Conservation (phyloP, 257 asterid species). For the Striga asiatica region DNA sequence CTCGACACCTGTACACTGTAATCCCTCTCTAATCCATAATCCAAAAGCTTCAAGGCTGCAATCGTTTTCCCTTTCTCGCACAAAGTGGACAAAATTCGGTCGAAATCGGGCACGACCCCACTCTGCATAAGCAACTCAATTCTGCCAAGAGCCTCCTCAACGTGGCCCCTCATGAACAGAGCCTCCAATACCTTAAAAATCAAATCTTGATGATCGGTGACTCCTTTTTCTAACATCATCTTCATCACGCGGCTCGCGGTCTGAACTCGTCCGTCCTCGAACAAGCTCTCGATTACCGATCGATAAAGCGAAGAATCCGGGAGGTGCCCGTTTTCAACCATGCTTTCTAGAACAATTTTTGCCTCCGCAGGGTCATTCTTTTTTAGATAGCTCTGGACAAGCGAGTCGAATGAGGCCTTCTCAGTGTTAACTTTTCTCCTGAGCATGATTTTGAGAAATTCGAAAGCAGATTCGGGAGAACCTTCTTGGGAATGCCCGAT, state of each 20-base stretch:
- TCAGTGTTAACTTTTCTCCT: slow-evolving; percentile 57
- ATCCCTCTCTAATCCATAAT: slow-evolving; percentile 60
- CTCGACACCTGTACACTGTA: slow-evolving; percentile 34
- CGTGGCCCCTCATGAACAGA: slow-evolving; percentile 78
- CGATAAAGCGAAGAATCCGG: slow-evolving; percentile 68
- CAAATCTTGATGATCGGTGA: slow-evolving; percentile 59
- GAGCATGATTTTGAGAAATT: slow-evolving; percentile 56
- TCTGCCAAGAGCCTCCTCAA: slow-evolving; percentile 90
- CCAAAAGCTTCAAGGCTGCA: slow-evolving; percentile 74
- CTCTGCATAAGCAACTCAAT: slow-evolving; percentile 65
- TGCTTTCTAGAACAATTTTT: slow-evolving; percentile 63
- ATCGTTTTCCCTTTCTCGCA: slow-evolving; percentile 69
- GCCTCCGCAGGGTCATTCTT: slow-evolving; percentile 84
- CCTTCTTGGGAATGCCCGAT: slow-evolving; percentile 78
- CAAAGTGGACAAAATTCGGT: slow-evolving; percentile 41
- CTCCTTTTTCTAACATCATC: slow-evolving; percentile 82
- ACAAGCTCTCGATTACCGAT: slow-evolving; percentile 77
- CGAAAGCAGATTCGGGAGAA: slow-evolving; percentile 60
- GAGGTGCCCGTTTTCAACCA: slow-evolving; percentile 70
- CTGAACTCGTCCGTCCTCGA: slow-evolving; percentile 82
- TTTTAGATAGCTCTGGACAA: slow-evolving; percentile 48
- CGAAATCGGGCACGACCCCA: slow-evolving; percentile 55
- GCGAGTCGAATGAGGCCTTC: slow-evolving; percentile 46
- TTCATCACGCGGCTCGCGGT: slow-evolving; percentile 94
- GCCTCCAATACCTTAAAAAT: slow-evolving; percentile 65